phyloP scores from a whole-genome alignment of 2,329 filamentous ascomycete genomes.

The Periconia digitata region DNA sequence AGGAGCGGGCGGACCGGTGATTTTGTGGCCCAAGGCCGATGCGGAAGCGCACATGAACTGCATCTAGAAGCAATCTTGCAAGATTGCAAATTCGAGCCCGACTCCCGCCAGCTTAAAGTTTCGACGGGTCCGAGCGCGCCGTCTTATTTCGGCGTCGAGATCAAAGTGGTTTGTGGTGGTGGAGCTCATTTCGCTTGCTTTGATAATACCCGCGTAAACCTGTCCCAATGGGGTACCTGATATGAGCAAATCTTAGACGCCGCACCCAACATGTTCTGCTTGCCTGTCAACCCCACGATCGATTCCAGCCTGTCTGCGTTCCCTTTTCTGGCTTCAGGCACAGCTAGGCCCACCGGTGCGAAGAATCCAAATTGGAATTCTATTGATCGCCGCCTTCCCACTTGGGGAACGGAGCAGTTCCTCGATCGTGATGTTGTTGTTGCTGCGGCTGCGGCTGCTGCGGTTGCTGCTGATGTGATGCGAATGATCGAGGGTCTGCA shows the following conservation, averaged over 20 bases:
- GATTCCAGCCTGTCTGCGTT: neutral
- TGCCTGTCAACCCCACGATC: neutral
- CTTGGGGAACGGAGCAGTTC: slow-evolving; percentile 39
- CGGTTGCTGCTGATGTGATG: slow-evolving; percentile 21
- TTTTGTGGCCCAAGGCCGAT: slow-evolving; percentile 1
- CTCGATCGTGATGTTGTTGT: slow-evolving; percentile 27
- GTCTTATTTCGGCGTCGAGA: slow-evolving; percentile 26
- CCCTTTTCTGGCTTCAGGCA: neutral
- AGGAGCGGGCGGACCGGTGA: slow-evolving; percentile 16
- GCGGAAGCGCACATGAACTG: slow-evolving; percentile 16
- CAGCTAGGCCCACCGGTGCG: neutral
- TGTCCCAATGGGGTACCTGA: slow-evolving; percentile 23
- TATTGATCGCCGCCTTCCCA: slow-evolving; percentile 39
- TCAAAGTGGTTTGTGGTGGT: slow-evolving; percentile 30
- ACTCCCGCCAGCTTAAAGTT: slow-evolving; percentile 11
- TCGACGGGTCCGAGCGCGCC: slow-evolving; percentile 24
- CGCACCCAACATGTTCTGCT: slow-evolving; percentile 2
- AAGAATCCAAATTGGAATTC: neutral
- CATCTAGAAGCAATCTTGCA: slow-evolving; percentile 34
- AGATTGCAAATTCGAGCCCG: slow-evolving; percentile 25
- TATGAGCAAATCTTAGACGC: neutral
- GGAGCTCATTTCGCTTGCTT: slow-evolving; percentile 46
- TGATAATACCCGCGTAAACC: slow-evolving; percentile 23
- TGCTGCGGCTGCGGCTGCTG: neutral
- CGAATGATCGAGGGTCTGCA: slow-evolving; percentile 38